Percentiles rank a stretch among this genome's conserved stretches.
Conservation (phyloP, 441 rosid species). For the Gossypium schwendimanii region DNA sequence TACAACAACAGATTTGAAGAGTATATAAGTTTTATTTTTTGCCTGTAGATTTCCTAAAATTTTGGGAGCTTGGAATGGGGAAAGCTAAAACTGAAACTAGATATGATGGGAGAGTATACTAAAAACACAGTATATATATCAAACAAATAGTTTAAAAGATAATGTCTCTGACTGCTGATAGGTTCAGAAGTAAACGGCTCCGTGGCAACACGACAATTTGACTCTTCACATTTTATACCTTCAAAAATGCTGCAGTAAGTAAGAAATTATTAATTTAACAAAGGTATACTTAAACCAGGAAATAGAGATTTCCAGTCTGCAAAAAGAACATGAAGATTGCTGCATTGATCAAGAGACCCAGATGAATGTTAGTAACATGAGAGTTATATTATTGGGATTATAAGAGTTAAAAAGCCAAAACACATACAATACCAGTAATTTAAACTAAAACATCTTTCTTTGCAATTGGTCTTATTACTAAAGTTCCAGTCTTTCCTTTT, state of each 20-base stretch:
- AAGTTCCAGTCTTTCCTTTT: constrained; percentile 15
- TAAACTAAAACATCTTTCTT: neutral
- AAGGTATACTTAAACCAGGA: too few relatives aligned
- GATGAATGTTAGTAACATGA: neutral
- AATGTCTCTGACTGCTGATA: neutral
- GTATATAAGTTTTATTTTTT: neutral
- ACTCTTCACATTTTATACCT: neutral
- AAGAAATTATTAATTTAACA: neutral
- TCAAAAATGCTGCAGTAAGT: neutral
- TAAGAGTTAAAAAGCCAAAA: neutral
- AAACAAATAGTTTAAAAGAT: neutral
- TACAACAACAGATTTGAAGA: neutral
- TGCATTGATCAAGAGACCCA: neutral
- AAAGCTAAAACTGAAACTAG: neutral
- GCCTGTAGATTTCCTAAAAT: neutral
- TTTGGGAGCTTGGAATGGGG: neutral
- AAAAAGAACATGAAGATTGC: neutral
- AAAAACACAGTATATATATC: neutral
- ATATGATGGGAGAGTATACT: neutral
- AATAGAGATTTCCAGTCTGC: neutral
- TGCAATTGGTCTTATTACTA: constrained; percentile 3
- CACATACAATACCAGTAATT: neutral
- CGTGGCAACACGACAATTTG: neutral
- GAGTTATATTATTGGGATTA: neutral
- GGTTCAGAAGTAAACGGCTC: neutral